Evolutionary conservation across 164 flowering plant species (phyloP).

Genomic region (Tetrastigma voinierianum): DNA sequence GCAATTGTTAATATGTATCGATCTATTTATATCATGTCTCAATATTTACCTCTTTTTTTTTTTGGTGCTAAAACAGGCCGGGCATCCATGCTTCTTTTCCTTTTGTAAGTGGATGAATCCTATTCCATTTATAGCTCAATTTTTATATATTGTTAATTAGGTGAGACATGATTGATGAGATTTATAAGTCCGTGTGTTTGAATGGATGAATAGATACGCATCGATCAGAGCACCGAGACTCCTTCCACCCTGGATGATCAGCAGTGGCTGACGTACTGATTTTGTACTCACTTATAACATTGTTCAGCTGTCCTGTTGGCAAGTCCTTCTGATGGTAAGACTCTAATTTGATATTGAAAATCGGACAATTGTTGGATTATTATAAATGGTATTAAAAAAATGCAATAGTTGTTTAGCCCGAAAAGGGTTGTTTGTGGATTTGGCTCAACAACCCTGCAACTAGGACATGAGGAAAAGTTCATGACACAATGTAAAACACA

Average conservation of each 20-base stretch:
- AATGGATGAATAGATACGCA: slow-evolving; percentile 56
- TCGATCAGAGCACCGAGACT: slow-evolving; percentile 87
- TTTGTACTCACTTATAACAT: slow-evolving; percentile 71
- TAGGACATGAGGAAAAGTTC: too few relatives aligned
- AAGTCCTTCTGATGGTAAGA: slow-evolving; percentile 67
- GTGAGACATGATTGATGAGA: not conserved
- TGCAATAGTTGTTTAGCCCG: too few relatives aligned
- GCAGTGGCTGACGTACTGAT: slow-evolving; percentile 96
- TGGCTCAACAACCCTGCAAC: too few relatives aligned
- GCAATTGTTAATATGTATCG: too few relatives aligned
- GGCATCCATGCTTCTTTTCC: slow-evolving; percentile 81
- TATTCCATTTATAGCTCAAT: not conserved
- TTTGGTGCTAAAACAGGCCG: slow-evolving; percentile 51
- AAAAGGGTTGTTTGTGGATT: too few relatives aligned
- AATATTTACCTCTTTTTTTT: too few relatives aligned
- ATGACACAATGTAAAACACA: too few relatives aligned
- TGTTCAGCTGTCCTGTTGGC: slow-evolving; percentile 84
- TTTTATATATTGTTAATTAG: not conserved
- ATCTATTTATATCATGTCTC: too few relatives aligned
- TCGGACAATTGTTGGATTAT: too few relatives aligned
- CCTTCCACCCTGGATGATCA: slow-evolving; percentile 80
- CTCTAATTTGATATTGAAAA: too few relatives aligned
- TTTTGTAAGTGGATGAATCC: slow-evolving; percentile 55
- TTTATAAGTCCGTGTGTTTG: not conserved
- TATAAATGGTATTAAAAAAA: too few relatives aligned